Evolutionary conservation across 2,329 filamentous ascomycete species (phyloP).

Genomic region (Phoma sp.): DNA sequence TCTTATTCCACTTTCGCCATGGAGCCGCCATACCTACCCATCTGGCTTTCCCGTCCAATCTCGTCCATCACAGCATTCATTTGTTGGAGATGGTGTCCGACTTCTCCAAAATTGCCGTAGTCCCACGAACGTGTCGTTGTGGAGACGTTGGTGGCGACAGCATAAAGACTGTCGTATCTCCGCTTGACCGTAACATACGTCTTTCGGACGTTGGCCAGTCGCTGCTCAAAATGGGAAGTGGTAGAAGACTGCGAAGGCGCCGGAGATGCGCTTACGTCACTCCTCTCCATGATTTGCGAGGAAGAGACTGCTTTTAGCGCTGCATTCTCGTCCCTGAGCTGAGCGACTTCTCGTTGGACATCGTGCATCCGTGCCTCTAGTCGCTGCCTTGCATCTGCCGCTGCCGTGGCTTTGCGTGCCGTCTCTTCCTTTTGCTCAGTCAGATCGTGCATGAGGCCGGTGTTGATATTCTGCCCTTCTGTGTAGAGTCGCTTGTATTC

Average conservation of each 20-base stretch:
- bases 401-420: not conserved
- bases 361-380: not conserved
- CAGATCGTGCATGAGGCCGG: not conserved
- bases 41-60: not conserved
- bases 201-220: conserved; percentile 29
- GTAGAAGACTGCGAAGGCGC: not conserved
- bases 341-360: not conserved
- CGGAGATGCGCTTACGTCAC: not conserved
- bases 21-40: not conserved
- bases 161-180: conserved; percentile 24
- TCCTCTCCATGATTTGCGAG: too few relatives aligned
- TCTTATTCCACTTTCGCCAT: not conserved
- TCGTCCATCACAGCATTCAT: conserved; percentile 22
- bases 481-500: not conserved
- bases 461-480: not conserved
- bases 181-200: conserved; percentile 28
- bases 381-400: not conserved
- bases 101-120: conserved; percentile 29
- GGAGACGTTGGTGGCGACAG: conserved; percentile 12
- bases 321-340: not conserved
- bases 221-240: conserved; percentile 3
- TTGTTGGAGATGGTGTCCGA: conserved; percentile 27
- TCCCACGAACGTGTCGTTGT: conserved; percentile 24
- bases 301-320: not conserved
- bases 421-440: not conserved